Evolutionary conservation across 768 basidiomycete genomes (phyloP).

Genomic region (Leccinum ochraceum): DNA sequence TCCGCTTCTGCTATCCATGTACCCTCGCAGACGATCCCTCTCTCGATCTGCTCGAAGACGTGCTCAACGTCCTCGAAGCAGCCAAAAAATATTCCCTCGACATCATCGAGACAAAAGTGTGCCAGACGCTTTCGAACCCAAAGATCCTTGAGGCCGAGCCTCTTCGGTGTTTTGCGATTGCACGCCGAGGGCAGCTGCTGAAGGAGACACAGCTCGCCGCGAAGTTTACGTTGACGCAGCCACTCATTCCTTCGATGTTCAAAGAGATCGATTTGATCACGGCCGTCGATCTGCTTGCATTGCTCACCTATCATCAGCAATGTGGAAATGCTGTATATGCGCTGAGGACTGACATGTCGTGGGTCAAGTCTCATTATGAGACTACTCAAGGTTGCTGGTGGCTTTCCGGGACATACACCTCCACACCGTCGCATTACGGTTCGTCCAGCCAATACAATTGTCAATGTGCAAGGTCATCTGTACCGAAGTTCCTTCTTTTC

Average conservation of each 20-base stretch:
- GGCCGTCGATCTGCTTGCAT: neutral
- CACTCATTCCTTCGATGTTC: neutral
- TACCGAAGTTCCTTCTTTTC: neutral
- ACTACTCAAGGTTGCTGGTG: neutral
- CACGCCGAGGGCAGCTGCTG: neutral
- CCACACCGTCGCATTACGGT: too few species aligned
- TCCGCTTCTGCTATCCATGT: conserved; percentile 25
- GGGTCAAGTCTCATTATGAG: neutral
- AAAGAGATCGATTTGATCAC: neutral
- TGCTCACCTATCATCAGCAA: neutral
- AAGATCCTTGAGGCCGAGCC: neutral
- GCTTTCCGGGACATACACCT: neutral
- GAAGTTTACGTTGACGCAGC: neutral
- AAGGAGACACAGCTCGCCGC: neutral
- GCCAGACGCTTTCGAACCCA: neutral
- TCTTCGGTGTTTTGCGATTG: neutral
- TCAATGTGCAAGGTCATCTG: neutral
- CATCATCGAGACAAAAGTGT: neutral
- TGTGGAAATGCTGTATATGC: neutral
- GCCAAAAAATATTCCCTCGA: neutral
- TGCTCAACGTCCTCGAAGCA: neutral
- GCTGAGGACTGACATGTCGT: neutral
- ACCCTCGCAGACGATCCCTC: neutral
- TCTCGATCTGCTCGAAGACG: neutral
- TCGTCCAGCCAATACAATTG: neutral